These are phyloP conservation scores for Botryosphaeria dothidea DNA, from an alignment of 2,329 filamentous ascomycete species.

Conservation along the genomic window DNA sequence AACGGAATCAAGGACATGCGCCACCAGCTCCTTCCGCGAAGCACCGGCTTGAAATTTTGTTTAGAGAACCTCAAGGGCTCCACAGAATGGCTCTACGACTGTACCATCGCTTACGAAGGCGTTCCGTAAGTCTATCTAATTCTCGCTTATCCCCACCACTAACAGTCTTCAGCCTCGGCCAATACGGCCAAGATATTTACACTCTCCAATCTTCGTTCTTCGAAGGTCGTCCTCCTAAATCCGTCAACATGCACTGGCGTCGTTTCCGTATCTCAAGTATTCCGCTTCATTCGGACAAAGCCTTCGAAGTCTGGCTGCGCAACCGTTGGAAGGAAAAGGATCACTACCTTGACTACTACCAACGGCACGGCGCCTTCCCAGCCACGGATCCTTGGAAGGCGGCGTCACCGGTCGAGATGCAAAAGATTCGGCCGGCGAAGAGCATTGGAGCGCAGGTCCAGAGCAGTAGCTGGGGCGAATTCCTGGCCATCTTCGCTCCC, in stretches of 20 bases:
- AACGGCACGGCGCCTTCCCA: constrained; percentile 74
- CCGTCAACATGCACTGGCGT: constrained; percentile 96
- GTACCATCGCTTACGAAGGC: constrained; percentile 93
- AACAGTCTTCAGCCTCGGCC: constrained; percentile 35
- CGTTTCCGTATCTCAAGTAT: constrained; percentile 80
- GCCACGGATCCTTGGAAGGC: constrained; percentile 55
- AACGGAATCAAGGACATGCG: constrained; percentile 69
- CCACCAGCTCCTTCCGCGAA: constrained; percentile 75
- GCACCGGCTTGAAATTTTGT: constrained; percentile 79
- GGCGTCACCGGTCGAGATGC: neutral
- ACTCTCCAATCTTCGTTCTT: constrained; percentile 85
- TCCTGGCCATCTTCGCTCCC: constrained; percentile 53
- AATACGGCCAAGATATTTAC: constrained; percentile 90
- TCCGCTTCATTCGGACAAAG: constrained; percentile 70
- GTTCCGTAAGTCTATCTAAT: constrained; percentile 67
- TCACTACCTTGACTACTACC: constrained; percentile 79
- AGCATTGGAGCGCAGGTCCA: constrained; percentile 52
- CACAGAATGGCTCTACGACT: constrained; percentile 85
- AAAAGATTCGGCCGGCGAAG: constrained; percentile 35
- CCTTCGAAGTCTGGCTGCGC: constrained; percentile 82
- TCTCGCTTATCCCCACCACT: neutral
- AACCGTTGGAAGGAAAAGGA: constrained; percentile 94
- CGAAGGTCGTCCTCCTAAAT: constrained; percentile 84
- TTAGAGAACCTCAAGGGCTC: constrained; percentile 72
- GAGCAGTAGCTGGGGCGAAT: constrained; percentile 52